phyloP scores from a whole-genome alignment of 1,284 basidiomycete genomes.

The Ganoderma sinense region DNA sequence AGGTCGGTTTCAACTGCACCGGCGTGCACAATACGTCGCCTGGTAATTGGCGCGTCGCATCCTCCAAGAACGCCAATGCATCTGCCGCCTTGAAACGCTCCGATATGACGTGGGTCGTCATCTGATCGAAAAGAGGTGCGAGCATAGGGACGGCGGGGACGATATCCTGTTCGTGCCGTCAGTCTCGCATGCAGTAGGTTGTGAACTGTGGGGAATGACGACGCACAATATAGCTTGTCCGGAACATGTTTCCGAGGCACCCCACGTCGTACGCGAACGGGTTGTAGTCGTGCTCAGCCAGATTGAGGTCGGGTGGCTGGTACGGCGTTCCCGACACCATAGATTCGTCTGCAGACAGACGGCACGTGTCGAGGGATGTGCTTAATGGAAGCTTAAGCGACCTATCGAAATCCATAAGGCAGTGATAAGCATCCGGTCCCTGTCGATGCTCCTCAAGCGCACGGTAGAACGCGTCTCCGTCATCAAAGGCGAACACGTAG shows the following conservation, averaged over 20 bases:
- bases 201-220: background rate
- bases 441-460: conserved; percentile 9
- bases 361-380: conserved; percentile 13
- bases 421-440: conserved; percentile 3
- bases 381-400: conserved; percentile 11
- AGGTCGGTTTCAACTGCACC: background rate
- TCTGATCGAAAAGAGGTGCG: no score
- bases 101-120: no score
- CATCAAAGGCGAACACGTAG: no score
- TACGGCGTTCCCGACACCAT: background rate
- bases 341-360: conserved; percentile 11
- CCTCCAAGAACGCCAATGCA: conserved; percentile 10
- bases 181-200: no score
- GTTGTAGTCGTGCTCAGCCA: conserved; percentile 21
- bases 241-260: conserved; percentile 20
- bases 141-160: no score
- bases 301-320: conserved; percentile 8
- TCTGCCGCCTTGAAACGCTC: conserved; percentile 16
- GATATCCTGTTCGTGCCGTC: no score
- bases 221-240: conserved; percentile 16
- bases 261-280: conserved; percentile 29
- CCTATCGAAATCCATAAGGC: conserved; percentile 24
- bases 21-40: background rate
- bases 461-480: no score
- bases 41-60: background rate